Base-by-base conservation (phyloP, 108 stramenopile species). In the Skeletonema marinoi region DNA sequence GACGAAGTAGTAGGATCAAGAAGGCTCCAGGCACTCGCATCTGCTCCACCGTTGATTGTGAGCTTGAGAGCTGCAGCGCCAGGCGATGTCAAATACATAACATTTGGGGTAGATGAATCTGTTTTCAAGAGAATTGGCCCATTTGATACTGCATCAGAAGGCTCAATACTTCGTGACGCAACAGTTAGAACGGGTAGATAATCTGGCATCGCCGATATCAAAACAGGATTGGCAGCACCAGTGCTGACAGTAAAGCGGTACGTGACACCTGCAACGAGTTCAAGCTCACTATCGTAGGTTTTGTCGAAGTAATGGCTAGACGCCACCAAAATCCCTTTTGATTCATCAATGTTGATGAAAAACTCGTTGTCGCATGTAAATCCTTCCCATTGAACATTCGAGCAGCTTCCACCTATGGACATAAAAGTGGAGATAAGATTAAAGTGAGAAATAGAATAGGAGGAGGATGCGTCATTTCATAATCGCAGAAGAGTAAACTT, bases 361-460 rank as follows among this genome's bases (percentile, higher is more conserved):
- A 68, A 80, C 44, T 86, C 86, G 44, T 87, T 82, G 69, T 80
- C 82, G 25, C 86, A 87, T 1, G 61, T 75, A 46, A 71, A 82
- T 50, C 86, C 86, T 17, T 50, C 38, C 86, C 86, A 84, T 33
- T 84, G 82, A 30, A 81, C 64, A 30, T 81, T 81, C 14, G 14
- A 5, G 42, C 81, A 82, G 16, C 14, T 60, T 12, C 74, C 74
- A 29, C 81, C 81, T 46, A n/a, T 42, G 29, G 46, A 36, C 41
- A n/a, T n/a, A 46, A n/a, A 16, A 3, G 16, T 16, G 16, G 44
- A 12, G 11, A 46, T 16, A 11, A n/a, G 44, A n/a, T 12, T 46
- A 13, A 6, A 36, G 35, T 36, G 44, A n/a, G 16, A 46, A 16
- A 46, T 3, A n/a, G 14, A 13, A 46, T 46, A 46, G 3, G 11